Percentiles rank a stretch among this genome's conserved stretches.
Evolutionary conservation across 306 rosid genomes (phyloP).

Genomic region (Senna siamea): DNA sequence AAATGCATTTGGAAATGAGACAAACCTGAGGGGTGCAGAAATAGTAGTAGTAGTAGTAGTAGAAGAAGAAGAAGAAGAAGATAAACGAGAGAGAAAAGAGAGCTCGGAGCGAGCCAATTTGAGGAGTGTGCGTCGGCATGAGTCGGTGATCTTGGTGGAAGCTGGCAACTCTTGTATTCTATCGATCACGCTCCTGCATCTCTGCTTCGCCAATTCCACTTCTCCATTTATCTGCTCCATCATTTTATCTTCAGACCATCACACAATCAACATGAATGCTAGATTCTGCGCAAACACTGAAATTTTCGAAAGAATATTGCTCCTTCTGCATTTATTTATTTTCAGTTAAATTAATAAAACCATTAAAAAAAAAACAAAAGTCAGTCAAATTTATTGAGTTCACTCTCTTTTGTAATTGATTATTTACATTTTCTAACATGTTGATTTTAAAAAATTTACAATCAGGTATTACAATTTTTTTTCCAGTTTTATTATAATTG

Average conservation of each 20-base stretch:
- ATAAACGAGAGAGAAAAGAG: slow-evolving; percentile 61
- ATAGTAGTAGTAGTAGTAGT: too few species aligned
- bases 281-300: neutral
- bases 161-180: slow-evolving; percentile 50
- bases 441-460: too few species aligned
- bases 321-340: neutral
- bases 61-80: slow-evolving; percentile 35
- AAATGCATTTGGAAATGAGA: neutral
- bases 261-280: neutral
- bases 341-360: neutral
- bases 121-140: slow-evolving; percentile 74
- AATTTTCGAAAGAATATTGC: neutral
- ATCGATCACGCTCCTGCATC: slow-evolving; percentile 69
- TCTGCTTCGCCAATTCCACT: slow-evolving; percentile 73
- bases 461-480: too few species aligned
- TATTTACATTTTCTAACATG: too few species aligned
- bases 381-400: too few species aligned
- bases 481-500: neutral
- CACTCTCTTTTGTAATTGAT: neutral
- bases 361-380: too few species aligned
- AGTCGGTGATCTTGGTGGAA: slow-evolving; percentile 61
- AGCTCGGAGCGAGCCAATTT: slow-evolving; percentile 74
- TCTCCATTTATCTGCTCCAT: slow-evolving; percentile 37
- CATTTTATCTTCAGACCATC: slow-evolving; percentile 21
- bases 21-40: slow-evolving; percentile 60